These are phyloP conservation scores for Quercus lobata DNA, from an alignment of 331 rosid species.

Conservation along the genomic window DNA sequence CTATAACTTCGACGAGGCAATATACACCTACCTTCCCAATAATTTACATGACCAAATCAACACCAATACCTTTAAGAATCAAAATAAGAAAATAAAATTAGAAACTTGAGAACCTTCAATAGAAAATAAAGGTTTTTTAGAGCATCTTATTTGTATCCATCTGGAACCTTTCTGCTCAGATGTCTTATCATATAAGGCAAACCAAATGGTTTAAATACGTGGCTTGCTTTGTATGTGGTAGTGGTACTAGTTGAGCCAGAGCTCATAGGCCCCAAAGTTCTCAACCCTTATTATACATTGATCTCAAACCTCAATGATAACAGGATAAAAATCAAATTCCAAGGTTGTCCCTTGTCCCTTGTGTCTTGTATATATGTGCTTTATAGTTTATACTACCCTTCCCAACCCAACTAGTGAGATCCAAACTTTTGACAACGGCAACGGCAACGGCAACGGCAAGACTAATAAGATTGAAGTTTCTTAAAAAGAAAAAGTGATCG, in stretches of 20 bases:
- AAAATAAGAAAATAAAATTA: too few species aligned
- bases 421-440: neutral
- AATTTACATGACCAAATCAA: slow-evolving; percentile 93
- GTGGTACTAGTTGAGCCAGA: too few species aligned
- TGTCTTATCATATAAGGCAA: neutral
- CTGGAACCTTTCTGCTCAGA: neutral
- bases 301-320: neutral
- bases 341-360: neutral
- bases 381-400: too few species aligned
- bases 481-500: neutral
- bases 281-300: neutral
- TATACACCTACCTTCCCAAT: slow-evolving; percentile 83
- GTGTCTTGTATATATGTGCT: too few species aligned
- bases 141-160: neutral
- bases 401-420: too few species aligned
- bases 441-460: neutral
- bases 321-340: neutral
- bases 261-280: neutral
- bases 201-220: neutral
- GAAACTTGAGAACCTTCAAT: too few species aligned
- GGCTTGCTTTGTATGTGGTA: too few species aligned
- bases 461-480: neutral
- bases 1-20: slow-evolving; percentile 86
- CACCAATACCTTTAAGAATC: slow-evolving; percentile 79
- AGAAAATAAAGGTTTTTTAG: too few species aligned